Conservation (phyloP, 768 basidiomycete genomes). For the Hygrophorus russula region DNA sequence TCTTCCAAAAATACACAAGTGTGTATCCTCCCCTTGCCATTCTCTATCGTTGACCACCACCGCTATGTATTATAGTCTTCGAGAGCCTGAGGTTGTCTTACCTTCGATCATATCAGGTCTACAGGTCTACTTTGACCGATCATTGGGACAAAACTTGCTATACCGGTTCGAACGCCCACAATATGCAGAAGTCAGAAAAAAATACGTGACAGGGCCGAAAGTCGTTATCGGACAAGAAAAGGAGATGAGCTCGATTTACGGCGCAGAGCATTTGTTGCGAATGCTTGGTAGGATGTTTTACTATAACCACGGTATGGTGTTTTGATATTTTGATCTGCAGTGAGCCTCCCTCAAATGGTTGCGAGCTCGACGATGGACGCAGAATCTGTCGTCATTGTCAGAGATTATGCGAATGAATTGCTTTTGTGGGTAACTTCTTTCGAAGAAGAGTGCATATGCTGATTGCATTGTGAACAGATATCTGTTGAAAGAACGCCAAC, state of each 20-base stretch:
- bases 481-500: constrained; percentile 64
- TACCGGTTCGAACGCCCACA: constrained; percentile 95
- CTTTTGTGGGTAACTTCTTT: constrained; percentile 41
- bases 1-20: constrained; percentile 37
- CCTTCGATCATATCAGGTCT: constrained; percentile 81
- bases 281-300: constrained; percentile 67
- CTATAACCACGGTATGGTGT: background rate
- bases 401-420: constrained; percentile 86
- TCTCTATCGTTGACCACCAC: background rate
- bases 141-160: constrained; percentile 78
- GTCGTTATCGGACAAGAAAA: constrained; percentile 61
- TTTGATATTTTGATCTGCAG: constrained; percentile 28
- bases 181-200: constrained; percentile 68
- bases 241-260: constrained; percentile 86
- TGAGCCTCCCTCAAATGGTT: constrained; percentile 87
- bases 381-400: constrained; percentile 71
- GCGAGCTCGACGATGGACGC: constrained; percentile 82
- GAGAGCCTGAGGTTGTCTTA: constrained; percentile 57
- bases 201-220: constrained; percentile 61
- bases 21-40: constrained; percentile 13
- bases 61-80: constrained; percentile 31
- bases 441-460: background rate
- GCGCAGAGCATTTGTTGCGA: constrained; percentile 86
- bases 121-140: constrained; percentile 87
- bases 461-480: constrained; percentile 36